phyloP scores from a whole-genome alignment of 768 basidiomycete species.

The Boletus reticuloceps region DNA sequence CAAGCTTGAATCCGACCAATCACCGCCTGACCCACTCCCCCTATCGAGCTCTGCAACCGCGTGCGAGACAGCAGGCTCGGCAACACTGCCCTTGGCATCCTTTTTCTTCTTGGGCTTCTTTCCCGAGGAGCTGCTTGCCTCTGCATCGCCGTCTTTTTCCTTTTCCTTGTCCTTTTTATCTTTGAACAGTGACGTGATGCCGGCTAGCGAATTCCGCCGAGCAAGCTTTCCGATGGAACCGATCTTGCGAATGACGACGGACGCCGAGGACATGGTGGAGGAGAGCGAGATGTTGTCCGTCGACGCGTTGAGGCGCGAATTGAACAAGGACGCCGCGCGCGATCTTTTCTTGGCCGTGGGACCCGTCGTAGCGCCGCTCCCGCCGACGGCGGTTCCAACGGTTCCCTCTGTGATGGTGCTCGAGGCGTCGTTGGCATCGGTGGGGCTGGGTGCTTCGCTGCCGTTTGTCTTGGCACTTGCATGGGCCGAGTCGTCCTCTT shows the following conservation, averaged over 20 bases:
- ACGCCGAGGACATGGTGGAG: slow-evolving; percentile 91
- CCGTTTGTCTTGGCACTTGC: slow-evolving; percentile 30
- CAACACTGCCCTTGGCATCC: slow-evolving; percentile 60
- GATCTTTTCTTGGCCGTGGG: slow-evolving; percentile 61
- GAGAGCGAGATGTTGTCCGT: slow-evolving; percentile 96
- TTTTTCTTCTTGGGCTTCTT: slow-evolving; percentile 54
- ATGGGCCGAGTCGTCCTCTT: slow-evolving; percentile 32
- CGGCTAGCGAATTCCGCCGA: slow-evolving; percentile 82
- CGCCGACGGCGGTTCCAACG: slow-evolving; percentile 1
- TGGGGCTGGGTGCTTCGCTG: slow-evolving; percentile 25
- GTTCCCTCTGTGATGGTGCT: slow-evolving; percentile 43
- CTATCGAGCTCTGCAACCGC: slow-evolving; percentile 85
- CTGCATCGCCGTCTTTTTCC: slow-evolving; percentile 34
- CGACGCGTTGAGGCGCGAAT: slow-evolving; percentile 80
- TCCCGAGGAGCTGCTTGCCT: slow-evolving; percentile 27
- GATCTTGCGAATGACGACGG: slow-evolving; percentile 95
- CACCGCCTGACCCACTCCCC: slow-evolving; percentile 35
- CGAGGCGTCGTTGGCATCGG: slow-evolving; percentile 25
- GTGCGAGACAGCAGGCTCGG: slow-evolving; percentile 72
- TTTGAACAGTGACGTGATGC: slow-evolving; percentile 93
- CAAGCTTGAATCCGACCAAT: slow-evolving; percentile 60
- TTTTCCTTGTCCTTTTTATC: slow-evolving; percentile 58
- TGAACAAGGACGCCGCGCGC: slow-evolving; percentile 78
- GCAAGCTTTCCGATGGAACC: slow-evolving; percentile 89
- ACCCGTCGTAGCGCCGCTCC: slow-evolving; percentile 20